These are phyloP conservation scores for Leccinum disarticulatum DNA, from an alignment of 768 basidiomycete genomes.

Conservation along the genomic window DNA sequence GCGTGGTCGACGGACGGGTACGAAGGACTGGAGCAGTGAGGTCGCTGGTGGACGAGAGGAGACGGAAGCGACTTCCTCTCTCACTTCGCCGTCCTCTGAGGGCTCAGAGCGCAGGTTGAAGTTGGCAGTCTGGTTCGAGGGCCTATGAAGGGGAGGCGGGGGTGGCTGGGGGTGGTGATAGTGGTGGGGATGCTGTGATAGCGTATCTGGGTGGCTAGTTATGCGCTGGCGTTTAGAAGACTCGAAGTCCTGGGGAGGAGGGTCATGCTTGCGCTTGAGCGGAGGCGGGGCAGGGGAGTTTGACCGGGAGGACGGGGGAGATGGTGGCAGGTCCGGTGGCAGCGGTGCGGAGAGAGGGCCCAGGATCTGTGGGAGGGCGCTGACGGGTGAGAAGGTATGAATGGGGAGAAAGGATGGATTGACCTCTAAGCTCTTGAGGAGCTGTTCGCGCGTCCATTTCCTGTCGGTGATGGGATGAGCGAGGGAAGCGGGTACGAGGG, in stretches of 20 bases:
- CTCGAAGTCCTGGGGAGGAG: slow-evolving; percentile 23
- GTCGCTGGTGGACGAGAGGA: slow-evolving; percentile 26
- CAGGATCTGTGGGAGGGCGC: slow-evolving; percentile 35
- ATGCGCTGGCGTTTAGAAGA: slow-evolving; percentile 35
- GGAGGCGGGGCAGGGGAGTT: slow-evolving; percentile 39
- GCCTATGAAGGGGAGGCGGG: slow-evolving; percentile 18
- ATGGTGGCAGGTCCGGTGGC: slow-evolving; percentile 45
- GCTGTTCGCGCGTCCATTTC: slow-evolving; percentile 37
- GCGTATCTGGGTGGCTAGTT: slow-evolving; percentile 22
- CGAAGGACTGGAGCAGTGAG: slow-evolving; percentile 35
- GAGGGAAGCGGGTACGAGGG: not conserved
- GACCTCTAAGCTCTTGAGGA: slow-evolving; percentile 44
- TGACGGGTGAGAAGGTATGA: slow-evolving; percentile 19
- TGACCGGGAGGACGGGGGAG: slow-evolving; percentile 45
- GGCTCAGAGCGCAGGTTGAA: slow-evolving; percentile 39
- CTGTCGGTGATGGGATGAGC: slow-evolving; percentile 29
- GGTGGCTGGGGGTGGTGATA: slow-evolving; percentile 29
- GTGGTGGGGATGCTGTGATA: slow-evolving; percentile 31
- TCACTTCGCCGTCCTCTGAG: slow-evolving; percentile 47
- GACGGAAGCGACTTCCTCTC: slow-evolving; percentile 36
- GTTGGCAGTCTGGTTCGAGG: slow-evolving; percentile 22
- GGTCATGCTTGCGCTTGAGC: slow-evolving; percentile 40
- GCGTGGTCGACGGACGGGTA: slow-evolving; percentile 67
- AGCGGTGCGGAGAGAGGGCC: slow-evolving; percentile 40
- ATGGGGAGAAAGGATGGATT: slow-evolving; percentile 1